These are phyloP conservation scores for Fusarium liriodendri DNA, from an alignment of 2,329 filamentous ascomycete species.

Conservation along the genomic window DNA sequence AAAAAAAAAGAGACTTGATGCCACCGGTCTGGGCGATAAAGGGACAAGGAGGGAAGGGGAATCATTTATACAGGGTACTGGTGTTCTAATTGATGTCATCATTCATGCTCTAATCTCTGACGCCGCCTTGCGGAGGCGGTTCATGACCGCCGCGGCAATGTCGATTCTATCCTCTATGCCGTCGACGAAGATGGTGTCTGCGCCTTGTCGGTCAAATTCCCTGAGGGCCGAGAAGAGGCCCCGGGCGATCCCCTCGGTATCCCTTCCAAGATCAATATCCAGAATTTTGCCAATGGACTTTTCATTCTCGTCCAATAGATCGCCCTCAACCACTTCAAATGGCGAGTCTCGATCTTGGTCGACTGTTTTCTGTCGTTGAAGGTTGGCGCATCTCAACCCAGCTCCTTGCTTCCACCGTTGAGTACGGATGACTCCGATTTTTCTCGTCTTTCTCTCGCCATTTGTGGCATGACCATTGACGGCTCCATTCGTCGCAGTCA, in stretches of 20 bases:
- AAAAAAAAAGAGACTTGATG: conserved; percentile 33
- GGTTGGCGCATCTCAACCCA: conserved; percentile 50
- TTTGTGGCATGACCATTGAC: conserved; percentile 39
- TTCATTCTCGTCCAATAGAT: conserved; percentile 49
- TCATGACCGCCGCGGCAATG: conserved; percentile 89
- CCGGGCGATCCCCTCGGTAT: conserved; percentile 81
- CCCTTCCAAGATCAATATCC: conserved; percentile 79
- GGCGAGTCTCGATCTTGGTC: conserved; percentile 45
- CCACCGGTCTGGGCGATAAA: conserved; percentile 38
- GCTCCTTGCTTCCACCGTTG: conserved; percentile 61
- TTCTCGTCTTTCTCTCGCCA: conserved; percentile 36
- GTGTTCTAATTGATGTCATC: conserved; percentile 46
- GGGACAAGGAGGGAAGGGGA: conserved; percentile 18
- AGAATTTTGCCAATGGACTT: conserved; percentile 60
- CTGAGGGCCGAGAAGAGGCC: conserved; percentile 89
- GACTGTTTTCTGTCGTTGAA: conserved; percentile 38
- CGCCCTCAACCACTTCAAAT: conserved; percentile 56
- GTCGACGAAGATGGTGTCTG: conserved; percentile 90
- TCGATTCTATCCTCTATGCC: conserved; percentile 84
- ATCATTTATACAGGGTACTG: conserved; percentile 40
- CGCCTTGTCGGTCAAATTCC: conserved; percentile 82
- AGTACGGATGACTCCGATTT: conserved; percentile 67
- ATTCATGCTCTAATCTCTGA: conserved; percentile 66
- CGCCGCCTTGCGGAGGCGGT: conserved; percentile 82
- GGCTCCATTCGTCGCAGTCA: conserved; percentile 32